These are phyloP conservation scores for Aspergillus fischeri DNA, from an alignment of 2,329 filamentous ascomycete species.

Conservation along the genomic window DNA sequence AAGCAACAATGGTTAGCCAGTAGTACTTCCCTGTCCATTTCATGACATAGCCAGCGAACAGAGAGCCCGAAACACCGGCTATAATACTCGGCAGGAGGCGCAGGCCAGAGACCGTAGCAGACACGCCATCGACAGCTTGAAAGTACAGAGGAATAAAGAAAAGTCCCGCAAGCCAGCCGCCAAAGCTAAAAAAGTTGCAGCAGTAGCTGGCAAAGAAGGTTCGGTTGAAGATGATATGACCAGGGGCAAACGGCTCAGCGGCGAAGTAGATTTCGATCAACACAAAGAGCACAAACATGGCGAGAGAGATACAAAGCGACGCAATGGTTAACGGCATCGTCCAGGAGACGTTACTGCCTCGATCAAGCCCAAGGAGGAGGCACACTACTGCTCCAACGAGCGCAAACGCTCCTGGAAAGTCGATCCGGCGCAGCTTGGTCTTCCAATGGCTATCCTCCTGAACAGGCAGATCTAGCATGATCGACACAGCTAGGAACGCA, in stretches of 20 bases:
- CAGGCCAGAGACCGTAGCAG: slow-evolving; percentile 61
- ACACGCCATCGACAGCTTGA: slow-evolving; percentile 64
- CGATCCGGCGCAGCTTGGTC: slow-evolving; percentile 62
- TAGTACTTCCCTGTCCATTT: slow-evolving; percentile 68
- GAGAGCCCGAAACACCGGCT: slow-evolving; percentile 58
- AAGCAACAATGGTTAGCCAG: slow-evolving; percentile 59
- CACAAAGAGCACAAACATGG: slow-evolving; percentile 64
- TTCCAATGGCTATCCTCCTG: slow-evolving; percentile 59
- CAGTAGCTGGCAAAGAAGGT: slow-evolving; percentile 64
- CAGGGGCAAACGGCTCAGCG: slow-evolving; percentile 68
- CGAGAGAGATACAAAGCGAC: slow-evolving; percentile 52
- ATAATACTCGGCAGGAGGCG: slow-evolving; percentile 64
- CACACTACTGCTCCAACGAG: slow-evolving; percentile 63
- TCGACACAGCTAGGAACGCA: slow-evolving; percentile 60
- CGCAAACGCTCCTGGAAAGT: slow-evolving; percentile 66
- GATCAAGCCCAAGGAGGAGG: slow-evolving; percentile 66
- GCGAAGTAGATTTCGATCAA: slow-evolving; percentile 66
- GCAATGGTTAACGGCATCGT: slow-evolving; percentile 53
- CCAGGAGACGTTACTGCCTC: slow-evolving; percentile 70
- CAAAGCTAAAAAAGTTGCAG: slow-evolving; percentile 68
- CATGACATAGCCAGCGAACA: slow-evolving; percentile 64
- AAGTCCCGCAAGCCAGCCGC: slow-evolving; percentile 54
- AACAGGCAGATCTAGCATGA: slow-evolving; percentile 60
- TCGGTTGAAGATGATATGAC: slow-evolving; percentile 66
- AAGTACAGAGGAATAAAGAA: slow-evolving; percentile 78